A percentile compares a stretch with the other conserved stretches of the same genome.
Evolutionary conservation across 2,329 filamentous ascomycete species (phyloP).

Genomic region (Penicillium brasilianum): DNA sequence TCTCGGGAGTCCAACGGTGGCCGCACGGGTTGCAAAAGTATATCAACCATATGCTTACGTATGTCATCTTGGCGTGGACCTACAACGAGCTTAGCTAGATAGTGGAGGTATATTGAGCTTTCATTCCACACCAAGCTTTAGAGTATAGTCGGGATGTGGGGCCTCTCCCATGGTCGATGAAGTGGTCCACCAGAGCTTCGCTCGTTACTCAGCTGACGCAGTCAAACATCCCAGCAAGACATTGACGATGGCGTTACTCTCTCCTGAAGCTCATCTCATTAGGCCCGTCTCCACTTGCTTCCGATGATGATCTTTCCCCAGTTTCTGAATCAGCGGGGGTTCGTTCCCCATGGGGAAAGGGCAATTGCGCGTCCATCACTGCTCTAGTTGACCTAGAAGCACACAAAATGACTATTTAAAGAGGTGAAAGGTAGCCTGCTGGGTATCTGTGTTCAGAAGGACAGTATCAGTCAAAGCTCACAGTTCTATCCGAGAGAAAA

Average conservation of each 20-base stretch:
- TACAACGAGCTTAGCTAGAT: background rate
- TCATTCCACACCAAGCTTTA: background rate
- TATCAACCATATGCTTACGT: slow-evolving; percentile 7
- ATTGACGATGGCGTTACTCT: no score
- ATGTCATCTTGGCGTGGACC: slow-evolving; percentile 6
- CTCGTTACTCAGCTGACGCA: background rate
- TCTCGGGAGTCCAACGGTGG: slow-evolving; percentile 11
- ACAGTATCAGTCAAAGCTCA: background rate
- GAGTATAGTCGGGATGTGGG: slow-evolving; percentile 21
- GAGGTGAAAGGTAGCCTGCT: background rate
- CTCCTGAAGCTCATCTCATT: background rate
- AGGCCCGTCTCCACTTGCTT: slow-evolving; percentile 17
- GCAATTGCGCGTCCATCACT: slow-evolving; percentile 6
- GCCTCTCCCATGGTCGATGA: background rate
- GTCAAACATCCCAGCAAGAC: background rate
- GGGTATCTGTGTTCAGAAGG: background rate
- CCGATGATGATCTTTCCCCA: slow-evolving; percentile 5
- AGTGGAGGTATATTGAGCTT: background rate
- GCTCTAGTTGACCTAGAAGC: background rate
- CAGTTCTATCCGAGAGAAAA: background rate
- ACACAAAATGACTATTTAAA: background rate
- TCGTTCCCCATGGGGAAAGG: background rate
- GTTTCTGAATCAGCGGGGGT: background rate
- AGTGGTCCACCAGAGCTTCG: slow-evolving; percentile 17
- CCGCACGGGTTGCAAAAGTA: background rate